Percentiles rank a stretch among this genome's conserved stretches.
Evolutionary conservation across 768 basidiomycete genomes (phyloP).

Genomic region (Termitomyces titanicus): DNA sequence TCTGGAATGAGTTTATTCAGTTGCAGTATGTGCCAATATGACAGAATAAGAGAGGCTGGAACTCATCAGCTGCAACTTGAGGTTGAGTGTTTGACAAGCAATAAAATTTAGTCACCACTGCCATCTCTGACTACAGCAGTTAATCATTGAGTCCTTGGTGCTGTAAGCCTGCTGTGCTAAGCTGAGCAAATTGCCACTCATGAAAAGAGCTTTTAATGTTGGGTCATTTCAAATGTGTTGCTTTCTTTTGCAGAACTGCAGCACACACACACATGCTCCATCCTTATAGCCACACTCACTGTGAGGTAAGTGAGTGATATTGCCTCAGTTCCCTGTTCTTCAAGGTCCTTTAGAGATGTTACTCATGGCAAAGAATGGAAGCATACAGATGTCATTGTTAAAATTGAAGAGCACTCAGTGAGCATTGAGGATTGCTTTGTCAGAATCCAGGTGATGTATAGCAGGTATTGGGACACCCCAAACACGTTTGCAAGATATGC

Average conservation of each 20-base stretch:
- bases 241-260: neutral
- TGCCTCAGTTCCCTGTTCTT: neutral
- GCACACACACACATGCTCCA: neutral
- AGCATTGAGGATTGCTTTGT: constrained; percentile 59
- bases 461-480: constrained; percentile 98
- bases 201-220: neutral
- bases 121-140: neutral
- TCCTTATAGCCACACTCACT: neutral
- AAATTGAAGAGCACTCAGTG: no score
- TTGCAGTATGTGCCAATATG: neutral
- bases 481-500: constrained; percentile 93
- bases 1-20: constrained; percentile 33
- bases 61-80: neutral
- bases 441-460: constrained; percentile 62
- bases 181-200: neutral
- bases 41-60: neutral
- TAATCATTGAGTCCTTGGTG: neutral
- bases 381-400: no score
- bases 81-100: neutral
- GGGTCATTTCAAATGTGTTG: neutral
- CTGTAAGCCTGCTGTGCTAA: no score
- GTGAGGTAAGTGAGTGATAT: neutral
- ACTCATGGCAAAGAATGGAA: no score
- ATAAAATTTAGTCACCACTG: neutral
- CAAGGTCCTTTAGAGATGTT: neutral